Evolutionary conservation across 2,329 filamentous ascomycete species (phyloP).

Genomic region (Penicillium olsonii): DNA sequence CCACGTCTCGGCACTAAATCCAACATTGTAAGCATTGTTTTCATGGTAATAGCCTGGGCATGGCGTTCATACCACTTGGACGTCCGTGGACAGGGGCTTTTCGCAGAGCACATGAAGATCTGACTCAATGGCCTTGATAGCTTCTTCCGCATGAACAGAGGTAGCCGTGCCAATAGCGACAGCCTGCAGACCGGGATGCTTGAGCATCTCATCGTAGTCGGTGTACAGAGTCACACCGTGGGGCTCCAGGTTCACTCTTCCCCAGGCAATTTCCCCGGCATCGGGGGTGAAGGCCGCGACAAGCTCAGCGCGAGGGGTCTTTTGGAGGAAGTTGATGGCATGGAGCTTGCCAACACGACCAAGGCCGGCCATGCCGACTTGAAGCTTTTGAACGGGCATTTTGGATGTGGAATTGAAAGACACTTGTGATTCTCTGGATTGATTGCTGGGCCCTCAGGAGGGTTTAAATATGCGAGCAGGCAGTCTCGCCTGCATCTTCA

Average conservation of each 20-base stretch:
- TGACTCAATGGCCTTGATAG: constrained; percentile 56
- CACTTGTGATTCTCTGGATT: background rate
- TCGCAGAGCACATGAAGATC: constrained; percentile 59
- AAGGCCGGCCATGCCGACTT: constrained; percentile 50
- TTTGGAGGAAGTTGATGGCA: constrained; percentile 48
- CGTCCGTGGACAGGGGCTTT: constrained; percentile 54
- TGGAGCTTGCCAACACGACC: constrained; percentile 53
- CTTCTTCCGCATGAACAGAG: constrained; percentile 56
- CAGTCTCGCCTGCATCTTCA: background rate
- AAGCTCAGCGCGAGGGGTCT: constrained; percentile 49
- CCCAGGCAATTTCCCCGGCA: constrained; percentile 50
- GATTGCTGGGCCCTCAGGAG: background rate
- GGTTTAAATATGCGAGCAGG: constrained; percentile 14
- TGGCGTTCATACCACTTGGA: constrained; percentile 52
- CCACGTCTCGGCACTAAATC: constrained; percentile 58
- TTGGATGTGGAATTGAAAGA: background rate
- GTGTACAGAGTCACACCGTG: constrained; percentile 54
- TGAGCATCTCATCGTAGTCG: constrained; percentile 57
- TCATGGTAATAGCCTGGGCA: too few species aligned
- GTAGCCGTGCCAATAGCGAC: constrained; percentile 57
- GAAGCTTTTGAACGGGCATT: constrained; percentile 36
- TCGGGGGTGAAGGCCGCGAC: constrained; percentile 51
- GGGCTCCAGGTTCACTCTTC: constrained; percentile 49
- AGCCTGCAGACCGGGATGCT: constrained; percentile 54
- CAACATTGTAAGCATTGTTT: too few species aligned